Evolutionary conservation across 164 flowering plant species (phyloP), one percentile per base, ranked within the genome.

Genomic region (Piper betle): DNA sequence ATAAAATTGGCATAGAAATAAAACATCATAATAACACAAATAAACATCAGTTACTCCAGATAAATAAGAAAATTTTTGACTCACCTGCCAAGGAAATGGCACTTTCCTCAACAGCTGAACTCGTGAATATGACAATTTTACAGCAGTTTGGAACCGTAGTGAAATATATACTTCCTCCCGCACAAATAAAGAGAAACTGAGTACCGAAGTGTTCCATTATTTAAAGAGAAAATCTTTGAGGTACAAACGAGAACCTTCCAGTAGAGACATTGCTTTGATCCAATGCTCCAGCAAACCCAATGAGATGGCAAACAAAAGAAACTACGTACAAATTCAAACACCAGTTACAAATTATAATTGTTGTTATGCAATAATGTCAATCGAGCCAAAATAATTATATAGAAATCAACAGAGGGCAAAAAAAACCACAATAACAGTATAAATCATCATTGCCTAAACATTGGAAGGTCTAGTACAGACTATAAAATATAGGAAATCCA

Each of bases 101-200:
- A 53, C 58, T 48, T 56, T 65, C 61, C 65, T 61, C 39, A 61
- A 55, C 61, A 67, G 38, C 56, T 52, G 61, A 62, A 56, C 64
- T 56, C 65, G 62, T 56, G 55, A 62, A 55, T 18, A 61, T 52
- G 39, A 33, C 20, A 59, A 42, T 55, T 19, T 39, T 43, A 39
- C 17, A 18, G 61, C 4, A 38, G 55, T 62, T 48, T 37, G 57
- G 46, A 66, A 33, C 39, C 43, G n/a, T 6, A 15, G 42, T 39
- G 39, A 60, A 15, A 17, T 57, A 60, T 17, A 53, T 19, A 12
- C 69, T 43, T 13, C 15, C 38, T 12, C 61, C 69, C 61, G 65
- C 39, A 39, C 39, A 61, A n/a, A 11, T 61, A 11, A 60, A 1
- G 38, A 53, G 15, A 25, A 54, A 52, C n/a, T 15, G 11, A 54